These are phyloP conservation scores for Flaveria linearis DNA, from an alignment of 129 eudicot species.

Conservation along the genomic window DNA sequence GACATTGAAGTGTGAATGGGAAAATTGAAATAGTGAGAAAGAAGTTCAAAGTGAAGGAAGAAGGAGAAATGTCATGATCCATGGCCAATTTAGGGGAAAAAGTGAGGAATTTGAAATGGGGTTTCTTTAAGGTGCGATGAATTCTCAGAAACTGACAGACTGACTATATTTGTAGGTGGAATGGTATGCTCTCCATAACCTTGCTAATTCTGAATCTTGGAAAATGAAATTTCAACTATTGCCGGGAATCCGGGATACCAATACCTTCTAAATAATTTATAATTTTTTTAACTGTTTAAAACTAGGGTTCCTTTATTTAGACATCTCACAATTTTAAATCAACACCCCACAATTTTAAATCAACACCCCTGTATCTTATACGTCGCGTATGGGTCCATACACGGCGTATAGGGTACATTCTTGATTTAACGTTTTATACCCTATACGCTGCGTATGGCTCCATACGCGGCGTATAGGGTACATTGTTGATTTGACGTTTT, in stretches of 20 bases:
- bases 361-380: too few species aligned
- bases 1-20: conserved; percentile 1
- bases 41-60: neutral
- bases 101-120: neutral
- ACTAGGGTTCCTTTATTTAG: too few species aligned
- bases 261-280: too few species aligned
- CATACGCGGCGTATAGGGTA: too few species aligned
- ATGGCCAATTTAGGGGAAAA: neutral
- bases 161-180: conserved; percentile 32
- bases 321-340: too few species aligned
- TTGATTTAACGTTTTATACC: too few species aligned
- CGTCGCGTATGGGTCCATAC: too few species aligned
- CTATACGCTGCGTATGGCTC: too few species aligned
- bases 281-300: too few species aligned
- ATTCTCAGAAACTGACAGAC: conserved; percentile 28
- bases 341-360: too few species aligned
- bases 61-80: conserved; percentile 31
- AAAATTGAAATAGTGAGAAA: conserved; percentile 8
- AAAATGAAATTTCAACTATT: conserved; percentile 13
- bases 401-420: too few species aligned
- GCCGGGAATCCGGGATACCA: neutral
- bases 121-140: conserved; percentile 23
- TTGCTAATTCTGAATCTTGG: neutral
- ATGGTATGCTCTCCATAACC: neutral
- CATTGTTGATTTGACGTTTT: too few species aligned